Conservation (phyloP, 768 basidiomycete species). For the Crassisporium funariophilum region DNA sequence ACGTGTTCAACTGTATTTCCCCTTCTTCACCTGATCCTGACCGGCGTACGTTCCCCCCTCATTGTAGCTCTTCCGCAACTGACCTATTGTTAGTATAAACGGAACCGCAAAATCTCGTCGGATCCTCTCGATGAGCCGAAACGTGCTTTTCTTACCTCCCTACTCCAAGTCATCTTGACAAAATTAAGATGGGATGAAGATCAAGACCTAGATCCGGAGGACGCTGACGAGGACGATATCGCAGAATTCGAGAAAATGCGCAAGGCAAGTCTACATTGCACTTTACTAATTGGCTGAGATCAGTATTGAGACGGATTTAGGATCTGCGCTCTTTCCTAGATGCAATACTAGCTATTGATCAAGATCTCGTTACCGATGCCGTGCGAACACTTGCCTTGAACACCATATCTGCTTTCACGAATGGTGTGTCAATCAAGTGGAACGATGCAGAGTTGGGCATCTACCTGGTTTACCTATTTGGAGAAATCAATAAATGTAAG, state of each 20-base stretch:
- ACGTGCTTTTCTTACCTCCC: slow-evolving; percentile 73
- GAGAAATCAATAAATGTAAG: slow-evolving; percentile 89
- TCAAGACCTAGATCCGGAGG: slow-evolving; percentile 73
- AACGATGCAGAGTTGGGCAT: slow-evolving; percentile 91
- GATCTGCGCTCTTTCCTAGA: slow-evolving; percentile 87
- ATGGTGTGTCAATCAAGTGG: slow-evolving; percentile 74
- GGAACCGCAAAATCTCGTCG: slow-evolving; percentile 59
- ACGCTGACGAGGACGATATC: slow-evolving; percentile 87
- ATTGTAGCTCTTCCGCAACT: slow-evolving; percentile 3
- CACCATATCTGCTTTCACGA: slow-evolving; percentile 73
- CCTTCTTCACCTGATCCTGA: slow-evolving; percentile 73
- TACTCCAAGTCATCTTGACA: slow-evolving; percentile 76
- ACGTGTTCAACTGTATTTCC: slow-evolving; percentile 86
- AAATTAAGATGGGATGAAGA: slow-evolving; percentile 93
- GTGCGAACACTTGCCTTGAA: slow-evolving; percentile 72
- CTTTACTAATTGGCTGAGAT: background rate
- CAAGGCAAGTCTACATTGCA: slow-evolving; percentile 52
- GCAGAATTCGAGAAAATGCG: slow-evolving; percentile 83
- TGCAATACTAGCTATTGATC: slow-evolving; percentile 82
- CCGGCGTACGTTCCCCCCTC: slow-evolving; percentile 53
- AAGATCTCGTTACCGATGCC: slow-evolving; percentile 78
- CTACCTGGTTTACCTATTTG: slow-evolving; percentile 93
- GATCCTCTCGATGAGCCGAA: slow-evolving; percentile 65
- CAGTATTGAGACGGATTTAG: slow-evolving; percentile 40
- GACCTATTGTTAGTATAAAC: slow-evolving; percentile 69